Base-by-base conservation (phyloP, 768 basidiomycete genomes). In the Suillus sp. region DNA sequence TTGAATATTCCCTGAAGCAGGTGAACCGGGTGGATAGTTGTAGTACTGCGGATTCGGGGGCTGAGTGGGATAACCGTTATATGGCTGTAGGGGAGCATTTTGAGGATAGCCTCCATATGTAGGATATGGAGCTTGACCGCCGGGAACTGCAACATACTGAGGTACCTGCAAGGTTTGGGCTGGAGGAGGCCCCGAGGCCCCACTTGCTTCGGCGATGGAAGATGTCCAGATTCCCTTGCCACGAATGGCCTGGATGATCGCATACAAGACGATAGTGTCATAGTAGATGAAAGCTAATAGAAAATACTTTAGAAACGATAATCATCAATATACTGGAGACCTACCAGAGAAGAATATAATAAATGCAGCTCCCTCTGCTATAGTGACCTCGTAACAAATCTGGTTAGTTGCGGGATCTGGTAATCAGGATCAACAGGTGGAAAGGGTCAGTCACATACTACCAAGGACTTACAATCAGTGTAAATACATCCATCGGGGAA, bases 251-350 rank as follows among this genome's bases (percentile, higher is more conserved):
- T 56, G 64, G 63, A 72, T 66, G 48, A 71, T 67, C 53, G 67
- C 71, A 37, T 66, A 73, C 50, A 70, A 51, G 30, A 74, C 35
- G 22, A 69, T 50, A 42, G 65, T 59, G 47, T 66, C 68, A 32
- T 64, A 67, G 61, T 73, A 75, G 10, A 73, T 38, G 58, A 75
- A 70, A 18, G 66, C 74, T 71, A 22, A 42, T n/a, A 38, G 45
- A 11, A 32, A 27, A 27, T 18, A 37, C 61, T 42, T 64, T 59
- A 25, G 10, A 14, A 54, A 25, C 13, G 10, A 22, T 20, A 42
- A 30, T 9, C 37, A 42, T 25, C 3, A 18, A 32, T 34, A 42
- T 43, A n/a, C 20, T 13, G 11, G 60, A n/a, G 45, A 4, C 71
- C 2, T 65, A 76, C 74, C 71, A 10, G 43, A 59, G 58, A 65